Base-by-base conservation (phyloP, 495 filamentous ascomycete genomes). In the Aspergillus incahuasiensis region DNA sequence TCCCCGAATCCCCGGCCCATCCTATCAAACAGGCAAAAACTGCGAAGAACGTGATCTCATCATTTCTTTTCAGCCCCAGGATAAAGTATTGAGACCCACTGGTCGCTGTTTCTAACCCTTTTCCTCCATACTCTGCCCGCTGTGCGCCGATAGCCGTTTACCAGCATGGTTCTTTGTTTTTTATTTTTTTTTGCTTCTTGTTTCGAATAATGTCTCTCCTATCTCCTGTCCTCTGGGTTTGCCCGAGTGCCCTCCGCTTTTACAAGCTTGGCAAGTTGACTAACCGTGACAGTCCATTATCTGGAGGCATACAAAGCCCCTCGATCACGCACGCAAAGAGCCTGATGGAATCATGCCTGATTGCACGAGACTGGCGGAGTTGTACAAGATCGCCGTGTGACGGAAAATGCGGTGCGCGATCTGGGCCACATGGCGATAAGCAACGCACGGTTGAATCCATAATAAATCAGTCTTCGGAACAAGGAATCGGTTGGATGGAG, bases 351-450 rank as follows among this genome's bases (percentile, higher is more conserved):
- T 43, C 43, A 45, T 48, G 25, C 34, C 43, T 46, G 46, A 48
- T 52, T 44, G 13, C 42, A 47, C 19, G 34, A 11, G 48, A 1
- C 48, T 55, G 35, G 55, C 57, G 58, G 61, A 63, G 57, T 57
- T 53, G 48, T 35, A 55, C 55, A 50, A 54, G 61, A 63, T 60
- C 61, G 54, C 56, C 57, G 49, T 63, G 55, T 53, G 52, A 63
- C 55, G 48, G 52, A 50, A 50, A 44, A 55, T 48, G 43, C 43
- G 22, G 54, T 42, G 56, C 47, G 44, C 58, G 58, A 63, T 60
- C 55, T 49, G 21, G 54, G 56, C 61, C 61, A 63, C 61, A 60
- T 63, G 61, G 61, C 61, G 52, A 63, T 60, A 63, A 60, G 58
- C 57, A 60, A 55, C 47, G 43, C 30, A 41, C 48, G 52, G 48